phyloP scores from a whole-genome alignment of 176 grass and related monocot genomes.

The Chloris gayana region DNA sequence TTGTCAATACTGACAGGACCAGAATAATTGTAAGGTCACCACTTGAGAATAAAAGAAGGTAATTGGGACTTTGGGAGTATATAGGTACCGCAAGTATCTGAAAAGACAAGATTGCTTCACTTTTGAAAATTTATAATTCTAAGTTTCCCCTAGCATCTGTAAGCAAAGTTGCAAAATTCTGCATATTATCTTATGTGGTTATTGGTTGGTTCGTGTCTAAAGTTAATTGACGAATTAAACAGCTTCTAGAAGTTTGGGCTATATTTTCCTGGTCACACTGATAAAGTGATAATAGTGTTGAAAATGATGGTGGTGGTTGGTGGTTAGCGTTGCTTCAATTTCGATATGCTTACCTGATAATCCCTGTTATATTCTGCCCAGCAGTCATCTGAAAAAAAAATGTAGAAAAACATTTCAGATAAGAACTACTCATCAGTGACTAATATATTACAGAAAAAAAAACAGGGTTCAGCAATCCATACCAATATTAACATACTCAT shows the following conservation, averaged over 20 bases:
- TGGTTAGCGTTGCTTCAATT: conserved; percentile 13
- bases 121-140: neutral
- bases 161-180: neutral
- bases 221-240: conserved; percentile 13
- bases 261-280: neutral
- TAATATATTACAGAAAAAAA: neutral
- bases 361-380: conserved; percentile 86
- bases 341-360: conserved; percentile 57
- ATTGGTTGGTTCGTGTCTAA: neutral
- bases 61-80: neutral
- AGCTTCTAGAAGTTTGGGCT: neutral
- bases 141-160: neutral
- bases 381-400: conserved; percentile 89
- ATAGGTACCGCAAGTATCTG: neutral
- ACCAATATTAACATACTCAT: conserved; percentile 94
- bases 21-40: neutral
- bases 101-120: conserved; percentile 9
- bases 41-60: neutral
- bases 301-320: conserved; percentile 31
- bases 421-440: neutral
- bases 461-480: neutral
- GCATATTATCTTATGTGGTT: neutral
- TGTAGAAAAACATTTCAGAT: conserved; percentile 2
- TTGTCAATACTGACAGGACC: conserved; percentile 26
- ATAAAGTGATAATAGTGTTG: conserved; percentile 11